Conservation (phyloP, 164 flowering plant species). For the Chloranthus sessilifolius region DNA sequence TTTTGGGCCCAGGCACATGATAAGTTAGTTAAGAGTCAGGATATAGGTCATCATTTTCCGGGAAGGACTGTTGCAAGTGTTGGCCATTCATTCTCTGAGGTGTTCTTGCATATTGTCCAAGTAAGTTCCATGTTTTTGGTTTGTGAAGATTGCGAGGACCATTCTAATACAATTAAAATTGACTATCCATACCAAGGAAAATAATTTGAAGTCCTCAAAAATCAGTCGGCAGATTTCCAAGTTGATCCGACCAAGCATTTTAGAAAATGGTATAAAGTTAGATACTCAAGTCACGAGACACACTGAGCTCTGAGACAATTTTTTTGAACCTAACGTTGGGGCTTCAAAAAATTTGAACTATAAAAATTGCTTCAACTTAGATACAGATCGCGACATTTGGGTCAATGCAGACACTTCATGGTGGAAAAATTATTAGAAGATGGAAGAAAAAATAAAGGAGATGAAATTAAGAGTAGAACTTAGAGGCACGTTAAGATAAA, state of each 20-base stretch:
- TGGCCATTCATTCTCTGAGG: constrained; percentile 15
- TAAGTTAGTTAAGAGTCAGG: constrained; percentile 10
- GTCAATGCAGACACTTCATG: too few species aligned
- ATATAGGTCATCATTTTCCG: constrained; percentile 1
- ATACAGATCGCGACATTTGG: too few species aligned
- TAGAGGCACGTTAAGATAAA: too few species aligned
- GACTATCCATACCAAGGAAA: neutral
- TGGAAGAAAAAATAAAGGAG: too few species aligned
- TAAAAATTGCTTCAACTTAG: too few species aligned
- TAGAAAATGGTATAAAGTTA: neutral
- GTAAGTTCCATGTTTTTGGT: constrained; percentile 13
- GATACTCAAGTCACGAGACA: too few species aligned
- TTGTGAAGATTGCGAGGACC: neutral
- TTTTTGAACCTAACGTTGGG: too few species aligned
- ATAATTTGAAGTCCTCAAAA: neutral
- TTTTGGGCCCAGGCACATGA: constrained; percentile 20
- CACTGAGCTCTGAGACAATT: too few species aligned
- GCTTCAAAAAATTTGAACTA: too few species aligned
- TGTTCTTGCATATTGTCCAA: constrained; percentile 14
- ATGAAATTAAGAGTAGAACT: too few species aligned
- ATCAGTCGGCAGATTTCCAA: neutral
- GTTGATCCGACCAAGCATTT: neutral
- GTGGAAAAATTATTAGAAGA: too few species aligned
- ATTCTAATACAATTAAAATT: neutral
- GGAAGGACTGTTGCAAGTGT: constrained; percentile 1